phyloP scores from a whole-genome alignment of 306 rosid species.

The Clitoria ternatea region DNA sequence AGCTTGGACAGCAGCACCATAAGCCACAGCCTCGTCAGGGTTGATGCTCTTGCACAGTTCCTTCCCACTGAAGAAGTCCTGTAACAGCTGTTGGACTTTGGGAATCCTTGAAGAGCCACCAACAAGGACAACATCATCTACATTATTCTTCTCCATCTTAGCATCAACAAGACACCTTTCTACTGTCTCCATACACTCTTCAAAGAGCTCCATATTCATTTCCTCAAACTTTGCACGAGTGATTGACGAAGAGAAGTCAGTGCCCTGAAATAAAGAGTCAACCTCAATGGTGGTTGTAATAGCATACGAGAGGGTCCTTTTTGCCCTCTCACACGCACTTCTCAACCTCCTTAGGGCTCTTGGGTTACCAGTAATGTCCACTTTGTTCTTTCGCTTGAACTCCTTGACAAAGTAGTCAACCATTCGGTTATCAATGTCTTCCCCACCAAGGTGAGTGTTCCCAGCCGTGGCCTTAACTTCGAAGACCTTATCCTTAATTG shows the following conservation, averaged over 20 bases:
- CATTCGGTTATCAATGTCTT: conserved; percentile 22
- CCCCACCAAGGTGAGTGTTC: conserved; percentile 24
- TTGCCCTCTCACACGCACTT: conserved; percentile 21
- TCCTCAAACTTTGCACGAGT: conserved; percentile 17
- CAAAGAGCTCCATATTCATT: conserved; percentile 8
- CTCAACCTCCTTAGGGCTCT: conserved; percentile 20
- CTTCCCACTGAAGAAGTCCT: conserved; percentile 6
- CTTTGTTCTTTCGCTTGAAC: conserved; percentile 1
- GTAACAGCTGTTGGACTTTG: conserved; percentile 16
- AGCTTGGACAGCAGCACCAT: conserved; percentile 28
- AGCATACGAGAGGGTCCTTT: background rate
- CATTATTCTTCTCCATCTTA: background rate
- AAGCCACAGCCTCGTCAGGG: conserved; percentile 30
- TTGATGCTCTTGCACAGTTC: conserved; percentile 20
- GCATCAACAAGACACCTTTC: conserved; percentile 1
- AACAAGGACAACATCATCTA: conserved; percentile 26
- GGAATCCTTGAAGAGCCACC: conserved; percentile 36
- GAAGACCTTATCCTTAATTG: background rate
- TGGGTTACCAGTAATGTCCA: background rate
- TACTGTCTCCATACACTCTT: conserved; percentile 1
- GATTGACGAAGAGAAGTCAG: background rate
- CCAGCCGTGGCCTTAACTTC: conserved; percentile 17
- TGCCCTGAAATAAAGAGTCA: background rate
- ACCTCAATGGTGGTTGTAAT: background rate
- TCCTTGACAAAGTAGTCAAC: background rate